Conservation (phyloP, 257 asterid genomes). For the Nicotiana attenuata region DNA sequence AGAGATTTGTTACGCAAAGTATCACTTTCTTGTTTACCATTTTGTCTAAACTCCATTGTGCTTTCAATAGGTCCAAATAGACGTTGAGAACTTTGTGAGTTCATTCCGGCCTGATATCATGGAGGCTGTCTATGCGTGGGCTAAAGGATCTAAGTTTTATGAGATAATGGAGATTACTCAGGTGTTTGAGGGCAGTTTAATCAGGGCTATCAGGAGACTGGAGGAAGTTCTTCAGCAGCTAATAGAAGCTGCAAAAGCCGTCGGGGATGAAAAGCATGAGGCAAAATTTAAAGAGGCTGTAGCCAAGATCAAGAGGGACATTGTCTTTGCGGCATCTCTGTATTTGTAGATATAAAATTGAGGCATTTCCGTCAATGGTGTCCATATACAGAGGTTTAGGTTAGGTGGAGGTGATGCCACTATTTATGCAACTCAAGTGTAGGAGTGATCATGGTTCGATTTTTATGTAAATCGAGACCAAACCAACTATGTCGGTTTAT, state of each 20-base stretch:
- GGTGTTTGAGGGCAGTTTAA: conserved; percentile 97
- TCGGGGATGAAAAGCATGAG: conserved; percentile 86
- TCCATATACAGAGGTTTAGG: background rate
- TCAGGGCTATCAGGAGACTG: conserved; percentile 91
- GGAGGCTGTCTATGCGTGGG: conserved; percentile 97
- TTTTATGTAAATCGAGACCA: background rate
- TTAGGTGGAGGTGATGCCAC: background rate
- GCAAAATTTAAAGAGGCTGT: conserved; percentile 89
- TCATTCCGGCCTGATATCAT: conserved; percentile 92
- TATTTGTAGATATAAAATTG: conserved; percentile 42
- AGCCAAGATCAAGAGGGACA: conserved; percentile 89
- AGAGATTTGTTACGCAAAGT: background rate
- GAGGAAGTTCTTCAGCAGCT: conserved; percentile 98
- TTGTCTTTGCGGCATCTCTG: conserved; percentile 95
- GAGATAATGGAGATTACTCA: conserved; percentile 92
- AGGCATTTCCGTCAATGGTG: background rate
- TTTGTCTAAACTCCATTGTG: background rate
- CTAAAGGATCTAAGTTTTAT: conserved; percentile 81
- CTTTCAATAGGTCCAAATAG: conserved; percentile 67
- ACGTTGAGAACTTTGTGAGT: conserved; percentile 79
- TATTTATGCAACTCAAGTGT: background rate
- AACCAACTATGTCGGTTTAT: background rate
- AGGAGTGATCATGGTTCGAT: background rate
- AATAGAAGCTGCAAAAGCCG: conserved; percentile 78
- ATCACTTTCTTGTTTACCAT: background rate